Base-by-base conservation (phyloP, 2,329 filamentous ascomycete genomes). In the Daldinia sp. region DNA sequence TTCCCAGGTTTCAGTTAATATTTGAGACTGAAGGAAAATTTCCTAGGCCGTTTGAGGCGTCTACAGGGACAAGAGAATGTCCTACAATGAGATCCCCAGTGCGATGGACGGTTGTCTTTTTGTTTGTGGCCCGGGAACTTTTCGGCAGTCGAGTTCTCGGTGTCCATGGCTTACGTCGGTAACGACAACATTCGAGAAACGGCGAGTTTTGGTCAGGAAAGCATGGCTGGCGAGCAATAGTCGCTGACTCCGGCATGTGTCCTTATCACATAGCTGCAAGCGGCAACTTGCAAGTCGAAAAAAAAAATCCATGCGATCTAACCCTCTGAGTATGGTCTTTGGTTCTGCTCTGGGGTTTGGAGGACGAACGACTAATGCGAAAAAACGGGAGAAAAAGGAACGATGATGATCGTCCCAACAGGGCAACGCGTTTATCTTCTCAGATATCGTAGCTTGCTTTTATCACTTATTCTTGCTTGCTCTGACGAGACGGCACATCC, bases 31-130 rank as follows among this genome's bases (percentile, higher is more conserved):
- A 30, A 99, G 99, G 84, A 87, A 91, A 76, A 93, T 96, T 65
- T 99, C 99, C 82, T 93, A 97, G 78, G 88, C 90, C 39, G 93
- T 99, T 69, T 98, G 95, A 92, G 88, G 91, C 76, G 87, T 96
- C 65, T 98, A 94, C 83, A 97, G 98, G 84, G 90, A 91, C 78
- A 95, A 96, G 83, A 88, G 89, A 76, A 85, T 89, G 59, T 99
- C 96, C 81, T 93, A 96, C 78, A 91, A 92, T 74, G 92, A 96
- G 75, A 84, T 89, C n/a, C 85, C 23, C 6, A 48, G 1, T 28
- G 7, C 44, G 46, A 18, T 13, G 2, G 15, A 51, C 10, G 7
- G 13, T 51, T 33, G 46, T 33, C 3, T 3, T 50, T 48, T 50
- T 18, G 13, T 33, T 26, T 18, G 13, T 30, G 6, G 46, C 13